phyloP scores from a whole-genome alignment of 1,139 yeast genomes.

The Blastobotrys illinoisensis region DNA sequence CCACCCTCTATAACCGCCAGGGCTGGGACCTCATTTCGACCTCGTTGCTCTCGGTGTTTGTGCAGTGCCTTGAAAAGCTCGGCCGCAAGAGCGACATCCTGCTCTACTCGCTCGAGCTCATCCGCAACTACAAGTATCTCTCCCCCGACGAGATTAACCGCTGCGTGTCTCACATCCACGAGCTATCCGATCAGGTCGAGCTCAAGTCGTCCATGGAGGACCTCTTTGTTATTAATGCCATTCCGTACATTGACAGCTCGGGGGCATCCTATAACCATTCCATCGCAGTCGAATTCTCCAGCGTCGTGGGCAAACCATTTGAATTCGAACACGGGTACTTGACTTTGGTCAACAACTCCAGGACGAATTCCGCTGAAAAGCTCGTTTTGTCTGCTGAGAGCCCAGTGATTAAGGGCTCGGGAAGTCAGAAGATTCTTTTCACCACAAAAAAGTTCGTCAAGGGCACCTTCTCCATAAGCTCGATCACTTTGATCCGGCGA shows the following conservation, averaged over 20 bases:
- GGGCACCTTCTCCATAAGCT: conserved; percentile 26
- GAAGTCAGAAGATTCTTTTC: conserved; percentile 8
- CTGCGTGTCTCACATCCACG: conserved; percentile 18
- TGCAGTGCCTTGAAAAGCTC: conserved; percentile 59
- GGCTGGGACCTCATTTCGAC: conserved; percentile 77
- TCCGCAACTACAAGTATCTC: conserved; percentile 24
- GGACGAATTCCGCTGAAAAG: conserved; percentile 6
- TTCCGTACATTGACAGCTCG: conserved; percentile 16
- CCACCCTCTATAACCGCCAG: conserved; percentile 56
- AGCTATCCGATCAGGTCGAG: conserved; percentile 12
- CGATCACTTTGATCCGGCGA: conserved; percentile 22
- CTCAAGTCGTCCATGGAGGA: conserved; percentile 14
- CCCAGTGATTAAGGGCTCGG: background rate
- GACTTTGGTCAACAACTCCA: conserved; percentile 2
- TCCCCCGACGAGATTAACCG: conserved; percentile 15
- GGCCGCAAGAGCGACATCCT: conserved; percentile 25
- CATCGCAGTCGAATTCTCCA: background rate
- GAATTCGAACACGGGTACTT: conserved; percentile 17
- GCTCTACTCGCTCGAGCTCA: conserved; percentile 29
- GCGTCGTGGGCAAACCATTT: conserved; percentile 10
- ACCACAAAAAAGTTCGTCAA: conserved; percentile 16
- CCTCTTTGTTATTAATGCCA: conserved; percentile 19
- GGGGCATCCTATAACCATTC: background rate
- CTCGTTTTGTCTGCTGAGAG: background rate
- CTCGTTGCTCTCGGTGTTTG: conserved; percentile 55